Conservation (phyloP, 192 early-diverging fungal species). For the Radiomyces spectabilis region DNA sequence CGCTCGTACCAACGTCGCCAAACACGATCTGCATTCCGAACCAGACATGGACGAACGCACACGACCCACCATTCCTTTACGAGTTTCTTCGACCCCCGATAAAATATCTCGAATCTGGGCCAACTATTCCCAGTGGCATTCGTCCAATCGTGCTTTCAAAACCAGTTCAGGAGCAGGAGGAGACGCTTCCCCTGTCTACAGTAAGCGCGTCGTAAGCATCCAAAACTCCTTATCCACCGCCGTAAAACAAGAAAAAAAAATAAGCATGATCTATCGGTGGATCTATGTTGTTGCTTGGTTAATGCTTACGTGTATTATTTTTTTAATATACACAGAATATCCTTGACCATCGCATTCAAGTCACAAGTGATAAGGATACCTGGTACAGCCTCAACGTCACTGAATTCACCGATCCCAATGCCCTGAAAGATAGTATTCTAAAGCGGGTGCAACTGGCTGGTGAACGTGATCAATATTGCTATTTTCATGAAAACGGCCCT, state of each 20-base stretch:
- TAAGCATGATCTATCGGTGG: too few relatives aligned
- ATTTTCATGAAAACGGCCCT: slow-evolving; percentile 26
- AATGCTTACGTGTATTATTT: too few relatives aligned
- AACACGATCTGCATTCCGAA: background rate
- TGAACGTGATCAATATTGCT: slow-evolving; percentile 19
- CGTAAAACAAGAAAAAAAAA: too few relatives aligned
- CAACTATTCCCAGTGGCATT: slow-evolving; percentile 3
- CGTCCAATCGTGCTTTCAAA: too few relatives aligned
- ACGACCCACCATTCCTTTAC: slow-evolving; percentile 11
- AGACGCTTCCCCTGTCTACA: too few relatives aligned
- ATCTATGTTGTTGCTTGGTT: too few relatives aligned
- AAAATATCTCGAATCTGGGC: slow-evolving; percentile 26
- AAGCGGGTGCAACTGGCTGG: slow-evolving; percentile 13
- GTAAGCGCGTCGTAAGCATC: too few relatives aligned
- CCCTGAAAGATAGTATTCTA: slow-evolving; percentile 15
- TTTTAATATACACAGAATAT: too few relatives aligned
- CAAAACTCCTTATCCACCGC: too few relatives aligned
- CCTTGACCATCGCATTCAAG: slow-evolving; percentile 18
- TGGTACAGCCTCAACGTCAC: slow-evolving; percentile 28
- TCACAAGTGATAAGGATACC: slow-evolving; percentile 24
- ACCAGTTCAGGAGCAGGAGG: too few relatives aligned
- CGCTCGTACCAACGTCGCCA: background rate
- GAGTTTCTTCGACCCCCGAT: slow-evolving; percentile 25
- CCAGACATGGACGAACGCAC: background rate
- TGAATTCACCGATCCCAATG: slow-evolving; percentile 5